Base-by-base conservation (phyloP, 1,284 basidiomycete species). In the Sphagnurus paluster region DNA sequence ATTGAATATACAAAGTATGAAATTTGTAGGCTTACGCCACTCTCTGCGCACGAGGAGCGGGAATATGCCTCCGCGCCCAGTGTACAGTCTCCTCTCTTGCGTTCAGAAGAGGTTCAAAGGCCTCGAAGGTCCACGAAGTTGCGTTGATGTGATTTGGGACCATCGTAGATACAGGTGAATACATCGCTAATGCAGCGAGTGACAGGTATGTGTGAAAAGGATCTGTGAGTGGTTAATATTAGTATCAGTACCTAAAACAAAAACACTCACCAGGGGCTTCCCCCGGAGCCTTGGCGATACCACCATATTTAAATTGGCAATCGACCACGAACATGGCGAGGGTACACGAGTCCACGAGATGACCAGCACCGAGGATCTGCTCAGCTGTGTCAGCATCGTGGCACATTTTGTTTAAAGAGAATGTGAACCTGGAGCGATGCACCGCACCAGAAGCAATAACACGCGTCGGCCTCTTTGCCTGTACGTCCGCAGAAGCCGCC, bases 371-470 rank as follows among this genome's bases (percentile, higher is more conserved):
- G 5, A 93, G 72, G 24, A 92, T 82, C 89, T 92, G 29, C n/a
- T n/a, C n/a, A n/a, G n/a, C n/a, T 13, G 38, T 13, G 5, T 34
- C 21, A 29, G 24, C 28, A 13, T 17, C 7, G 40, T 33, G 47
- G 9, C 21, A 5, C 37, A 20, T 16, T 6, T 33, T 26, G 37
- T 25, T 14, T 23, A 47, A 17, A 16, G 30, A 24, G 17, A 13
- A 47, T 40, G 64, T 77, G 53, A 53, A 93, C 91, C 56, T 79
- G 69, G 5, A 96, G 64, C 1, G 88, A 76, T 4, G 84, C 93
- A 2, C 89, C 87, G 56, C 89, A 90, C 94, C 93, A 98, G 65
- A 96, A 97, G 55, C 89, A 91, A 66, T 98, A 98, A 64, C 93
- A 98, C 1, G 93, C 90, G 58, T 98, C 93, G 9, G 87, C 80